These are phyloP conservation scores for Fraxinus baroniana DNA, from an alignment of 305 asterid species.

Conservation along the genomic window DNA sequence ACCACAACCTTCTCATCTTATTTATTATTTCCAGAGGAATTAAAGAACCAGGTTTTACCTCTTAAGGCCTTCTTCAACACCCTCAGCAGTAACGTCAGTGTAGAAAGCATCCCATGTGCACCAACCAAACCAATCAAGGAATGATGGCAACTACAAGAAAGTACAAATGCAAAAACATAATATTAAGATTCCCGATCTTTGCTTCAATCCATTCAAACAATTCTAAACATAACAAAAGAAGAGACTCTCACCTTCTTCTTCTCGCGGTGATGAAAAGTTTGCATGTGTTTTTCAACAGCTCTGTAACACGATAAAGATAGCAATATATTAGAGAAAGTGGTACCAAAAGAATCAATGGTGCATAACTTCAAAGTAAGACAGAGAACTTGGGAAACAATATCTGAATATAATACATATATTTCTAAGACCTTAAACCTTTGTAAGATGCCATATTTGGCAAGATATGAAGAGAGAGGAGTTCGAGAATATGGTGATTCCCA, in stretches of 20 bases:
- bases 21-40: neutral
- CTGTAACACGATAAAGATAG: constrained; percentile 33
- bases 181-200: neutral
- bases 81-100: constrained; percentile 98
- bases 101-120: constrained; percentile 99
- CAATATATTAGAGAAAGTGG: neutral
- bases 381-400: neutral
- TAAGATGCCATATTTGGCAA: neutral
- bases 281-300: constrained; percentile 81
- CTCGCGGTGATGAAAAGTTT: constrained; percentile 89
- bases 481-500: neutral
- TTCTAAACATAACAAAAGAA: constrained; percentile 8
- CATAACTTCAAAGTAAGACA: neutral
- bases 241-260: constrained; percentile 59
- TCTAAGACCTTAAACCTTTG: neutral
- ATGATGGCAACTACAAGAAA: constrained; percentile 62
- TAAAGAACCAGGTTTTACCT: constrained; percentile 41
- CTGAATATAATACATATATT: neutral
- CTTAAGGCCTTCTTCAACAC: constrained; percentile 86
- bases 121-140: constrained; percentile 98
- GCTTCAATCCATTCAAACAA: constrained; percentile 9
- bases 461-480: neutral
- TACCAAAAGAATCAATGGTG: neutral
- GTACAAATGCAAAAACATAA: constrained; percentile 21
- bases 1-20: neutral